Evolutionary conservation across 257 asterid species (phyloP), one percentile per base, ranked within the genome.

Genomic region (Perilla frutescens): DNA sequence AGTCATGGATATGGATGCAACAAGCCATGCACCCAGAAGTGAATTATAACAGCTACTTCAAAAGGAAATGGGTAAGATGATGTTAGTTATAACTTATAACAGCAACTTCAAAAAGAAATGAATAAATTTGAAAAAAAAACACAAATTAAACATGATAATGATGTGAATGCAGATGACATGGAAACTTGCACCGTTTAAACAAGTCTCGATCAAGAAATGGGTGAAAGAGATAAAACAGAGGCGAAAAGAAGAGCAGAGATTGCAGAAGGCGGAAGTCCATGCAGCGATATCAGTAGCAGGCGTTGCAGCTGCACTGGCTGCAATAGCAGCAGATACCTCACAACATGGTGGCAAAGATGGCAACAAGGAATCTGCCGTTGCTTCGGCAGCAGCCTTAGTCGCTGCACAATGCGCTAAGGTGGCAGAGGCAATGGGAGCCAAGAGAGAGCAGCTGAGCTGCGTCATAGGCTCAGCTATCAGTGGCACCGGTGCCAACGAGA

Each of bases 1-100:
- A 93, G 98, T 91, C 98, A 69, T 93, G 98, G 97, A 89, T 93
- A 86, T 91, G 96, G 98, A 93, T 93, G 98, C 98, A 93, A 72
- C 98, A 93, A 86, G 98, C 98, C 20, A 88, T 93, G 97, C 98
- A 93, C 89, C 97, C 97, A 4, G 97, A 93, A 81, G 80, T 93
- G 81, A 91, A 93, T 72, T 93, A 93, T 51, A 82, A 77, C 87
- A 78, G 93, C 83, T 89, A 78, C 81, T 87, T 90, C 91, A 83
- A 70, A 76, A 87, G 81, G 84, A 93, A 89, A 86, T 93, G 98
- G 98, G 97, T 93, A 88, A 37, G 84, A 66, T 39, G 67, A 48
- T 20, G 10, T 20, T 51, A 34, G 5, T 70, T 2, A 4, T 34
- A 34, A 34, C 26, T 20, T 20, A 20, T 20, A 20, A 20, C 53